Percentiles rank a stretch among this genome's conserved stretches.
phyloP scores from a whole-genome alignment of 2,329 filamentous ascomycete genomes.

The Colletotrichum musicola region DNA sequence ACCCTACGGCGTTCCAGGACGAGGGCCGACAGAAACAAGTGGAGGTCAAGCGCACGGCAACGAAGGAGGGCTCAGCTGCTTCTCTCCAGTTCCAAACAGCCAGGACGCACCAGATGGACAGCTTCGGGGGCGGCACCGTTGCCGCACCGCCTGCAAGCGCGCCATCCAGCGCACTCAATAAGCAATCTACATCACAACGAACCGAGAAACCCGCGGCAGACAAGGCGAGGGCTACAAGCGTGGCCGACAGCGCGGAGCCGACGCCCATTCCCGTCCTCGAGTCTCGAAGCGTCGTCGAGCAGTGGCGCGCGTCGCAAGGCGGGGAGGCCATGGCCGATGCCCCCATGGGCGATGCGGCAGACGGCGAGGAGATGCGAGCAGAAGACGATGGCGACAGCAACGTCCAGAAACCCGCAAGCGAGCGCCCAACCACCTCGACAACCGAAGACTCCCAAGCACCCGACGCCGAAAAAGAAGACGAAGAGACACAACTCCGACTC shows the following conservation, averaged over 20 bases:
- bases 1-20: slow-evolving; percentile 55
- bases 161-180: slow-evolving; percentile 57
- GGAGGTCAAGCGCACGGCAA: slow-evolving; percentile 12
- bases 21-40: slow-evolving; percentile 38
- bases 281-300: slow-evolving; percentile 1
- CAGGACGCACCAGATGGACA: slow-evolving; percentile 51
- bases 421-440: background rate
- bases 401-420: background rate
- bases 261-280: slow-evolving; percentile 19
- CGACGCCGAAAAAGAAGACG: slow-evolving; percentile 35
- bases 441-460: slow-evolving; percentile 32
- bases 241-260: slow-evolving; percentile 33
- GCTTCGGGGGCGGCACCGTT: slow-evolving; percentile 44
- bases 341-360: background rate
- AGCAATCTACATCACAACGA: slow-evolving; percentile 49
- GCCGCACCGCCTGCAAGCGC: slow-evolving; percentile 55
- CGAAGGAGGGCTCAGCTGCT: slow-evolving; percentile 32
- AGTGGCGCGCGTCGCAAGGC: background rate
- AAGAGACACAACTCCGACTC: slow-evolving; percentile 38
- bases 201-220: slow-evolving; percentile 2
- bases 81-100: slow-evolving; percentile 58
- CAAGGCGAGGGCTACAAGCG: slow-evolving; percentile 21
- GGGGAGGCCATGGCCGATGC: background rate
- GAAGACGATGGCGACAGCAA: background rate
- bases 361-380: background rate